Evolutionary conservation across 1,284 basidiomycete species (phyloP), one percentile per base, ranked within the genome.

Genomic region (Sanghuangporus sanghuang): DNA sequence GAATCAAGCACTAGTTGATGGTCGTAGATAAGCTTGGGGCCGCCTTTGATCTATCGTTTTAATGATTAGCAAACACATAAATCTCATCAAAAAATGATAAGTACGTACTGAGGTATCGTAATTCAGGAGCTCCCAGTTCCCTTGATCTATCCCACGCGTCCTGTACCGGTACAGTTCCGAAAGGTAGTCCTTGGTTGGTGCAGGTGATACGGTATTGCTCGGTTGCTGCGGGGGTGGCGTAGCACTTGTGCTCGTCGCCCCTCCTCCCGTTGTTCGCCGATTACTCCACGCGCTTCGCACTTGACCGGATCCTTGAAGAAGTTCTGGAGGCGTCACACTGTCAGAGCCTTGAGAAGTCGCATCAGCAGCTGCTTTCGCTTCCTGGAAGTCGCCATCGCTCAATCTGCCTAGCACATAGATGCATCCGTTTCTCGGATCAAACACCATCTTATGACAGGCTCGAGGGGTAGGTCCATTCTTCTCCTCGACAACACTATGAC

Each of bases 391-490:
- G 35, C 72, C 75, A 63, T 88, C 86, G 3, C 78, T 79, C 56
- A 90, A 71, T 67, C 84, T 75, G 23, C 89, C 90, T 32, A 91
- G 73, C 0, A 94, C 71, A 73, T 92, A 94, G 23, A 94, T 87
- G 67, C 78, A 81, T 2, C 88, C 88, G 0, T 84, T 88, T 72
- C 81, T 83, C 18, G 79, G 76, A 70, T 93, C 89, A 68, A 91
- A 90, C 16, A 85, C 85, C 89, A 93, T 92, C 75, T 90, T 90
- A 72, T 93, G 92, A 70, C 92, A 93, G 39, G 87, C 86, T 35
- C 92, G 76, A 3, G 89, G 81, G 3, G 84, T 82, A 1, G 92
- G 92, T 0, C 89, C 90, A 59, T 86, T 83, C 60, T 77, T 76
- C 52, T 88, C 85, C 44, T 76, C 70, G 1, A 81, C 76, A 0